A percentile compares a stretch with the other conserved stretches of the same genome.
Conservation (phyloP, 2,329 filamentous ascomycete genomes). For the Cordyceps tenuipes region DNA sequence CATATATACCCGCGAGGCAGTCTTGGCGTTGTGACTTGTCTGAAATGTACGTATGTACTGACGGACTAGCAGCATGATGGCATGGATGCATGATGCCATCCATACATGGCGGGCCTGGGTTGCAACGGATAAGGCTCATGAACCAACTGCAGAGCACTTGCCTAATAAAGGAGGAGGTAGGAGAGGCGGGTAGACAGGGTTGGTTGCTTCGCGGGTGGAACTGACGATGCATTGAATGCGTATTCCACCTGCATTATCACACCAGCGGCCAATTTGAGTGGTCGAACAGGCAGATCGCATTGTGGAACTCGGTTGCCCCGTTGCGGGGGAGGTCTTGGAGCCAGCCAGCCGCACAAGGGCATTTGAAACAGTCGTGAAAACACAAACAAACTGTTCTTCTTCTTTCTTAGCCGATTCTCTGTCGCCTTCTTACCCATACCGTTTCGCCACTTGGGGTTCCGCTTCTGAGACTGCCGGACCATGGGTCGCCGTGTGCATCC, state of each 20-base stretch:
- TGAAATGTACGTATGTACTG: neutral
- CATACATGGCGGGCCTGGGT: neutral
- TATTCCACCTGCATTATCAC: neutral
- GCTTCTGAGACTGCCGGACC: neutral
- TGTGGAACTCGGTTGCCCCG: neutral
- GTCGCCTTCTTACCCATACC: constrained; percentile 12
- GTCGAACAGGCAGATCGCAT: neutral
- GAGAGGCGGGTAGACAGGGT: neutral
- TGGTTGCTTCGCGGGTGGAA: neutral
- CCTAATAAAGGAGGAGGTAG: constrained; percentile 2
- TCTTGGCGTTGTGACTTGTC: neutral
- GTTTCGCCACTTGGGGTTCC: neutral
- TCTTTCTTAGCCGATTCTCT: constrained; percentile 9
- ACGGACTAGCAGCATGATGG: neutral
- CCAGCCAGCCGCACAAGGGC: neutral
- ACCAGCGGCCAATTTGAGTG: neutral
- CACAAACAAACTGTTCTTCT: neutral
- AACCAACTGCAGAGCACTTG: neutral
- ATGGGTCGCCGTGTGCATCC: constrained; percentile 7
- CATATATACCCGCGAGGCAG: neutral
- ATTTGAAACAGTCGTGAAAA: neutral
- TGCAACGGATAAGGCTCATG: neutral
- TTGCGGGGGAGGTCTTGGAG: neutral
- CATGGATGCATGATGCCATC: neutral
- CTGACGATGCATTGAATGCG: neutral